phyloP scores from a whole-genome alignment of 148 eudicot genomes.

The Limonium bicolor region DNA sequence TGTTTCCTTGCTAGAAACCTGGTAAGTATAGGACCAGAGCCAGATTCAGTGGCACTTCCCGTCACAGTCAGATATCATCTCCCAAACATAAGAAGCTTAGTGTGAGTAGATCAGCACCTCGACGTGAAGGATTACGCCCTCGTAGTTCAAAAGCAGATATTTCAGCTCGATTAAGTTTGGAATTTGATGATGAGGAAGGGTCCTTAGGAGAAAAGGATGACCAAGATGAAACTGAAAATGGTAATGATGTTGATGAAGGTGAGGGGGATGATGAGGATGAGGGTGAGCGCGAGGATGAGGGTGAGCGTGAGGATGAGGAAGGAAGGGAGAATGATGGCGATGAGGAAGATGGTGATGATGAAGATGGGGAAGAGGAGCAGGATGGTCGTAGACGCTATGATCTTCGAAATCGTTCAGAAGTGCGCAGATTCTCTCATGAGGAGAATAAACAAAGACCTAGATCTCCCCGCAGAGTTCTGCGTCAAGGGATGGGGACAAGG shows the following conservation, averaged over 20 bases:
- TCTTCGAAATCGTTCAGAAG: slow-evolving; percentile 86
- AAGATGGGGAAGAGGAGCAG: slow-evolving; percentile 79
- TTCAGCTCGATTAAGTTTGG: slow-evolving; percentile 18
- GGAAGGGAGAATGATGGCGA: slow-evolving; percentile 45
- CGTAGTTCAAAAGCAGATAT: slow-evolving; percentile 44
- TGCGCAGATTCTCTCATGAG: slow-evolving; percentile 69
- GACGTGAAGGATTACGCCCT: slow-evolving; percentile 84
- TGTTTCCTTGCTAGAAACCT: slow-evolving; percentile 38
- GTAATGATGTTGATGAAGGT: slow-evolving; percentile 35
- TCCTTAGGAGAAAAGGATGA: slow-evolving; percentile 59
- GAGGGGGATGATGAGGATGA: slow-evolving; percentile 52
- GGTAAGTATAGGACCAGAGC: slow-evolving; percentile 47
- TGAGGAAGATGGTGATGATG: slow-evolving; percentile 65
- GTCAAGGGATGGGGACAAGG: slow-evolving; percentile 91
- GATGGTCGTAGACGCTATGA: slow-evolving; percentile 88
- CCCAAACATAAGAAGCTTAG: slow-evolving; percentile 33
- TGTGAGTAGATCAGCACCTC: slow-evolving; percentile 32
- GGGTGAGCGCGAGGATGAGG: slow-evolving; percentile 36
- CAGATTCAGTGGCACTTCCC: slow-evolving; percentile 31
- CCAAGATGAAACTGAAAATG: slow-evolving; percentile 59
- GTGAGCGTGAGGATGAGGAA: slow-evolving; percentile 34
- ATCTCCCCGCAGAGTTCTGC: slow-evolving; percentile 87
- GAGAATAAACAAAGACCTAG: slow-evolving; percentile 76
- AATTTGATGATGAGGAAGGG: slow-evolving; percentile 62
- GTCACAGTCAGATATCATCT: slow-evolving; percentile 32